These are phyloP conservation scores for Arabidopsis suecica DNA, from an alignment of 345 rosid genomes.

Conservation along the genomic window DNA sequence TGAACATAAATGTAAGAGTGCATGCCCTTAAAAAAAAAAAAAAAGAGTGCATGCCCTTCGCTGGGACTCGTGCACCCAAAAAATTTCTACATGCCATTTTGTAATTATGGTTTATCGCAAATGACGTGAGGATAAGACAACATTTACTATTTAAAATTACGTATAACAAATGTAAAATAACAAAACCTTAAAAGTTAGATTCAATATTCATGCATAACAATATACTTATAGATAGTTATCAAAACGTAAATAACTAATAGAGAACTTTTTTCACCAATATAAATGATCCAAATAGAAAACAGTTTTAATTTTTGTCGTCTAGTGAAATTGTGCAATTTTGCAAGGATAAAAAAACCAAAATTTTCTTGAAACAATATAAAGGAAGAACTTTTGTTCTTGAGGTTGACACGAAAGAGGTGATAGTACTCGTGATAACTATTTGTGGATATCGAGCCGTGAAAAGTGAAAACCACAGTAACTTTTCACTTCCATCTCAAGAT, in stretches of 20 bases:
- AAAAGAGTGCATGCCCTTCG: slow-evolving; percentile 41
- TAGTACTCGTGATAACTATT: slow-evolving; percentile 35
- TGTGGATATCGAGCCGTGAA: slow-evolving; percentile 17
- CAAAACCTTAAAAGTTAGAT: not conserved
- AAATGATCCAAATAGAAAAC: not conserved
- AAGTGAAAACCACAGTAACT: slow-evolving; percentile 37
- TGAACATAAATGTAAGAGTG: not conserved
- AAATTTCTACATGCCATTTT: slow-evolving; percentile 25
- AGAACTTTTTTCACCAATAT: not conserved
- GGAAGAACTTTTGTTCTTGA: slow-evolving; percentile 9
- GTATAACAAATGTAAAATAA: not conserved
- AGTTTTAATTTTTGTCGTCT: not conserved
- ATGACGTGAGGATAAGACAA: slow-evolving; percentile 31
- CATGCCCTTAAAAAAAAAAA: no score
- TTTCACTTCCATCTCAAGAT: slow-evolving; percentile 25
- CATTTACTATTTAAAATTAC: not conserved
- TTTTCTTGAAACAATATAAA: not conserved
- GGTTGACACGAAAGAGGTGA: slow-evolving; percentile 35
- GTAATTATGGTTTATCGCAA: slow-evolving; percentile 32
- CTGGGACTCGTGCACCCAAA: slow-evolving; percentile 40
- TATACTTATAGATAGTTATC: not conserved
- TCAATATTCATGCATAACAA: not conserved
- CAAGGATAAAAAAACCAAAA: not conserved
- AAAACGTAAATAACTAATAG: not conserved
- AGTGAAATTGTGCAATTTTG: slow-evolving; percentile 12